Conservation (phyloP, 495 filamentous ascomycete genomes). For the Penicillium malachiteum region DNA sequence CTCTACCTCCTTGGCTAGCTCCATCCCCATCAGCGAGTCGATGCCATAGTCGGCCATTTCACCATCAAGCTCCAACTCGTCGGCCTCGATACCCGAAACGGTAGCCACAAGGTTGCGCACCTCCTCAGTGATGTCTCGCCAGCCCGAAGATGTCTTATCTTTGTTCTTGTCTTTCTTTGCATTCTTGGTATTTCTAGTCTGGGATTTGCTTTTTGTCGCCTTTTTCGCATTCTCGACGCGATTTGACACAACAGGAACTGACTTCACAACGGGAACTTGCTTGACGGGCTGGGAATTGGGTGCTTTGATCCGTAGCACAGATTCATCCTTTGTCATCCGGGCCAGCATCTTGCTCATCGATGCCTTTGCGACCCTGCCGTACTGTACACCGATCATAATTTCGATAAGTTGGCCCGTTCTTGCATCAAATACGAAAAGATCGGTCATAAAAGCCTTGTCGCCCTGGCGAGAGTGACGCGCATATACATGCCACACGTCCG, state of each 20-base stretch:
- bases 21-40: constrained; percentile 57
- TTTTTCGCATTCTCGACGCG: no score
- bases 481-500: constrained; percentile 45
- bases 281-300: not conserved
- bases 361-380: constrained; percentile 40
- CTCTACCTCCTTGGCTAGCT: constrained; percentile 53
- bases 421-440: constrained; percentile 54
- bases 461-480: constrained; percentile 35
- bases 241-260: not conserved
- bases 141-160: not conserved
- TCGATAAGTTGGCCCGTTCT: constrained; percentile 40
- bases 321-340: constrained; percentile 4
- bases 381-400: constrained; percentile 52
- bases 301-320: not conserved
- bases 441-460: constrained; percentile 40
- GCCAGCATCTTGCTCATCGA: constrained; percentile 40
- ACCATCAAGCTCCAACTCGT: constrained; percentile 38
- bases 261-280: not conserved
- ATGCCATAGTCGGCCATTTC: constrained; percentile 51
- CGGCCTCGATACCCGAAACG: constrained; percentile 42
- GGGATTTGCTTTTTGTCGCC: not conserved
- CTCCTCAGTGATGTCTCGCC: constrained; percentile 1
- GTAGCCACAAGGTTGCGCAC: constrained; percentile 3
- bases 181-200: no score
- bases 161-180: not conserved